phyloP scores from a whole-genome alignment of 116 monocot genomes.

The Trichopus zeylanicus region DNA sequence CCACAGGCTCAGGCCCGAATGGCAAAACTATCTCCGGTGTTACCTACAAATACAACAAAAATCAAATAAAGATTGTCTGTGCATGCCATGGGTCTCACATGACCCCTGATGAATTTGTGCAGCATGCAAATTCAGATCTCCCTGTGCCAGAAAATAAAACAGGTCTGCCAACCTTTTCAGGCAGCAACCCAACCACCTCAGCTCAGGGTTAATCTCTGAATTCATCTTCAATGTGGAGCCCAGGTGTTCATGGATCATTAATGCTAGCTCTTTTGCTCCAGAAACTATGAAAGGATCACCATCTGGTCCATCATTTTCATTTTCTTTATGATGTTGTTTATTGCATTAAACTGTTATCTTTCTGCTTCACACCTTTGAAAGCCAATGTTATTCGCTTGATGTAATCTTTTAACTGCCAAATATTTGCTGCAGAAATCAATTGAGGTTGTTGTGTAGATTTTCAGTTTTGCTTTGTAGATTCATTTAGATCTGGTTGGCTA shows the following conservation, averaged over 20 bases:
- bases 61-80: constrained; percentile 80
- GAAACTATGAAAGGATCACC: too few relatives aligned
- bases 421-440: too few relatives aligned
- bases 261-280: too few relatives aligned
- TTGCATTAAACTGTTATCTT: not conserved
- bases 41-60: constrained; percentile 67
- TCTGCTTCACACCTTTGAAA: too few relatives aligned
- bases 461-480: too few relatives aligned
- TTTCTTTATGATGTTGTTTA: not conserved
- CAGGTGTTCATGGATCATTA: too few relatives aligned
- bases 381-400: too few relatives aligned
- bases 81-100: constrained; percentile 92
- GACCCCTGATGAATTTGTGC: constrained; percentile 80
- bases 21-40: constrained; percentile 87
- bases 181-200: constrained; percentile 31
- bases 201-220: constrained; percentile 28
- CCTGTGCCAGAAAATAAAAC: constrained; percentile 20
- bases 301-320: too few relatives aligned
- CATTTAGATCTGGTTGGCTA: too few relatives aligned
- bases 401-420: too few relatives aligned
- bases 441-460: too few relatives aligned
- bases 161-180: constrained; percentile 19
- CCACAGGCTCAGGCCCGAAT: constrained; percentile 72
- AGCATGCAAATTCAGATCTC: constrained; percentile 53
- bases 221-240: too few relatives aligned